Evolutionary conservation across 208 protist species (phyloP), one percentile per base, ranked within the genome.

Genomic region (Leishmania aethiopica): DNA sequence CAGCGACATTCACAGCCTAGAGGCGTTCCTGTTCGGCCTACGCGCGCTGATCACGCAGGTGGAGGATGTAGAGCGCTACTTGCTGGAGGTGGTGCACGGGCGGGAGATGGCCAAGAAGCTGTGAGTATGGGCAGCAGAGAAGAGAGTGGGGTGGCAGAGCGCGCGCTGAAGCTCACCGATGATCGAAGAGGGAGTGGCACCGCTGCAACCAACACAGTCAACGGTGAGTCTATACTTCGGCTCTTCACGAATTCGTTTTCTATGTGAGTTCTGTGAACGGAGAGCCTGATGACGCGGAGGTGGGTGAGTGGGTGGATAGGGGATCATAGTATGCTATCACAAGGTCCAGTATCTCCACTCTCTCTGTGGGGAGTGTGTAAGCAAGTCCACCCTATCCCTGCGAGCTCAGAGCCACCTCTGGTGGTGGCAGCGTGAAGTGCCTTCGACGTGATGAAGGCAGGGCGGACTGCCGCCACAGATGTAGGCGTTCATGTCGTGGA

Each of bases 1-100:
- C 84, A 85, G 87, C 57, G 94, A 97, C 64, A 93, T 97, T 62
- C 94, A 97, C 83, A 96, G 94, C 67, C 42, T 97, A 35, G 92
- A 96, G 86, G 91, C 94, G 0, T 97, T 97, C 71, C 82, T 97
- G 13, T 97, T 95, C 79, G 94, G 94, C 55, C 83, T 95, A 66
- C 87, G 90, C 47, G 84, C 90, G n/a, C 77, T 96, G 28, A 91
- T 95, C n/a, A 77, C 81, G 55, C 89, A 95, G 77, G 64, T 95
- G 35, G 89, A 91, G 49, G 88, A 96, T 60, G 69, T 97, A 67
- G 89, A 97, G 86, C 86, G 89, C 82, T 78, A 92, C 42, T 62
- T 97, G 73, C 80, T 97, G 75, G 92, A 95, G 78, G 89, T 95
- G 81, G 86, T 93, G 37, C 91, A 97, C 51, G 81, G 80, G 42